phyloP scores from a whole-genome alignment of 2,329 filamentous ascomycete species.

The Decorospora gaudefroyi region DNA sequence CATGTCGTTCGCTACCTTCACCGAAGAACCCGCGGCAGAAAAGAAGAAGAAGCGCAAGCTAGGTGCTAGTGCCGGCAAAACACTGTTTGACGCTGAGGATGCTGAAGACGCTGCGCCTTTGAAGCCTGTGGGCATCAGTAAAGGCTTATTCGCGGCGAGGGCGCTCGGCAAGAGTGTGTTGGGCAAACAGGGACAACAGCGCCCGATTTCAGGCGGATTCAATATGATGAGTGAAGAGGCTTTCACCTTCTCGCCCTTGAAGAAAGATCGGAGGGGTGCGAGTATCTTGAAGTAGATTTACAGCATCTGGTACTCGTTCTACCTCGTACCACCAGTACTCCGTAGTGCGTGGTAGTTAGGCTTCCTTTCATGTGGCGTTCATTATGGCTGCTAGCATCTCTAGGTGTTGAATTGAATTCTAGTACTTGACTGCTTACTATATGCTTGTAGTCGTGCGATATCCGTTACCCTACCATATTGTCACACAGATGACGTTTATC shows the following conservation, averaged over 20 bases:
- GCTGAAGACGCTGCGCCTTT: constrained; percentile 37
- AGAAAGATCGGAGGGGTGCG: constrained; percentile 46
- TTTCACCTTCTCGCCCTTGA: constrained; percentile 48
- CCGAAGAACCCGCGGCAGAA: constrained; percentile 46
- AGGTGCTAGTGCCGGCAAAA: constrained; percentile 63
- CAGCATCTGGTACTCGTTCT: neutral
- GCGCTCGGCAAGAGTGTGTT: constrained; percentile 44
- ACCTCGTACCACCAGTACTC: neutral
- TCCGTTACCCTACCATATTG: too few relatives aligned
- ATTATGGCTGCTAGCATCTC: neutral
- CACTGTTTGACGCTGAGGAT: constrained; percentile 63
- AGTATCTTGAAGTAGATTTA: constrained; percentile 33
- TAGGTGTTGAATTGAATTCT: neutral
- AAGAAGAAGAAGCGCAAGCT: constrained; percentile 70
- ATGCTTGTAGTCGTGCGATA: too few relatives aligned
- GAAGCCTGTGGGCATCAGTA: constrained; percentile 43
- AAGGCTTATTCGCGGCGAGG: constrained; percentile 46
- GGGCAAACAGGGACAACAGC: constrained; percentile 30
- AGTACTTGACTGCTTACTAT: too few relatives aligned
- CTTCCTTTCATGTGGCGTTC: too few relatives aligned
- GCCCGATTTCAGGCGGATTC: constrained; percentile 43
- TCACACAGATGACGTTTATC: too few relatives aligned
- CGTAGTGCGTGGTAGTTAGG: too few relatives aligned
- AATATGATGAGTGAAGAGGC: constrained; percentile 46
- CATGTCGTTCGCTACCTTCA: constrained; percentile 52